Evolutionary conservation across 2,329 filamentous ascomycete genomes (phyloP).

Genomic region (Pseudocercospora crystallina): DNA sequence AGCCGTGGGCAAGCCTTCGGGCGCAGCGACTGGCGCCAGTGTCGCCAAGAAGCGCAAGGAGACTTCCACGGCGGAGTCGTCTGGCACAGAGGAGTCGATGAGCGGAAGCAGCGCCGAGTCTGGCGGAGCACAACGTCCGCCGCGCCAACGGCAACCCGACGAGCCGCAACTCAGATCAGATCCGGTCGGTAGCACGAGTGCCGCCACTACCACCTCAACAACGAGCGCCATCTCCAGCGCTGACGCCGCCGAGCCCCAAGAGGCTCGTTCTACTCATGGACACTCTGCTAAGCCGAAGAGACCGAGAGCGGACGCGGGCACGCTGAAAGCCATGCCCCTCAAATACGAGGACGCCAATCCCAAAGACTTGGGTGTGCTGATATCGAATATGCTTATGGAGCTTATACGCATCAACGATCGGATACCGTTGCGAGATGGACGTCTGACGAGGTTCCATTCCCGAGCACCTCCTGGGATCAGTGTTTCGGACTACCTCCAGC

Average conservation of each 20-base stretch:
- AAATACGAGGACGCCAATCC: conserved; percentile 79
- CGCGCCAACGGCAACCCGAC: conserved; percentile 11
- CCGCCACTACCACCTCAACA: conserved; percentile 6
- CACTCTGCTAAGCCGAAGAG: conserved; percentile 46
- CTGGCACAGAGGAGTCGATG: conserved; percentile 18
- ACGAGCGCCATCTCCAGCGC: no score
- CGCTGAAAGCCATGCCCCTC: conserved; percentile 62
- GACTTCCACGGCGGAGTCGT: conserved; percentile 17
- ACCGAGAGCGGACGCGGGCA: conserved; percentile 44
- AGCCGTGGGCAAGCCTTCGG: conserved; percentile 20
- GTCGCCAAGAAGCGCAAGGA: conserved; percentile 31
- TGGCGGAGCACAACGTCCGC: conserved; percentile 18
- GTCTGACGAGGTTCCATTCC: conserved; percentile 88
- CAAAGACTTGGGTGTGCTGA: conserved; percentile 84
- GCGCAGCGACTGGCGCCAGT: conserved; percentile 9
- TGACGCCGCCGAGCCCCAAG: conserved; percentile 21
- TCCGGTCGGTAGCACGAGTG: conserved; percentile 14
- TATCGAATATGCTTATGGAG: conserved; percentile 94
- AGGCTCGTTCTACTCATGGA: conserved; percentile 33
- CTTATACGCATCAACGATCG: conserved; percentile 90
- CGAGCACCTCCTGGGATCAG: conserved; percentile 84
- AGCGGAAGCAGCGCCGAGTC: conserved; percentile 20
- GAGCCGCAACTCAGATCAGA: conserved; percentile 12
- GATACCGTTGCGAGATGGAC: conserved; percentile 78
- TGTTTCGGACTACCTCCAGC: conserved; percentile 87